Evolutionary conservation across 805 yeast species (phyloP).

Genomic region (Sugiyamaella valdiviana): DNA sequence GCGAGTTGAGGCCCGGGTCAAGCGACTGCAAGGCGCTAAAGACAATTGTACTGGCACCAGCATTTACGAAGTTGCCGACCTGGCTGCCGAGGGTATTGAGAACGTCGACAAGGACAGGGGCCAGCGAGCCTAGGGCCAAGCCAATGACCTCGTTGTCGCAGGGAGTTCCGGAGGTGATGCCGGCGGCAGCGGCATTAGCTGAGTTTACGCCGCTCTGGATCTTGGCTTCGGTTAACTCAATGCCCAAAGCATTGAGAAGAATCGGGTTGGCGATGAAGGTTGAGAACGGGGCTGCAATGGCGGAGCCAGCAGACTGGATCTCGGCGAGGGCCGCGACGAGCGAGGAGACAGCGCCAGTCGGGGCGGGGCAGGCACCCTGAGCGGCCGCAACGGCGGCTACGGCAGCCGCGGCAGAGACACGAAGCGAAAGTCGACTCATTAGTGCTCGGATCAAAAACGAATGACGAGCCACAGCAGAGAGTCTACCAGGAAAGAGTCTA

Average conservation of each 20-base stretch:
- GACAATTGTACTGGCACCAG: not conserved
- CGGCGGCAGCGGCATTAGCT: not conserved
- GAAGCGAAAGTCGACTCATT: too few relatives aligned
- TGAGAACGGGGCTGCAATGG: not conserved
- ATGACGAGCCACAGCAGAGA: too few relatives aligned
- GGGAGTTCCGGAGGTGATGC: not conserved
- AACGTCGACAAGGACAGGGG: not conserved
- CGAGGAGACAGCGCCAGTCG: not conserved
- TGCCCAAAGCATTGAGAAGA: too few relatives aligned
- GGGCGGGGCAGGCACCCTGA: not conserved
- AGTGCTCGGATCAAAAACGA: too few relatives aligned
- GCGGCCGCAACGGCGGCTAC: too few relatives aligned
- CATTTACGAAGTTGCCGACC: not conserved
- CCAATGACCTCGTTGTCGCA: not conserved
- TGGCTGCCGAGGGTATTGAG: not conserved
- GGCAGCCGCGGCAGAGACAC: too few relatives aligned
- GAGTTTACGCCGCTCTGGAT: too few relatives aligned
- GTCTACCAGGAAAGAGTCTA: too few relatives aligned
- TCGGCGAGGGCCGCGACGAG: not conserved
- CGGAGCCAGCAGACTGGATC: not conserved
- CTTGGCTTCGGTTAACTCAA: too few relatives aligned
- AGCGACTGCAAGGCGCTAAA: slow-evolving; percentile 14
- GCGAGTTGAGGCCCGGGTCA: slow-evolving; percentile 16
- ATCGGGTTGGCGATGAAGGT: too few relatives aligned
- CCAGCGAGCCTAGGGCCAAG: not conserved